phyloP scores from a whole-genome alignment of 768 basidiomycete genomes.

The Suillus spraguei region DNA sequence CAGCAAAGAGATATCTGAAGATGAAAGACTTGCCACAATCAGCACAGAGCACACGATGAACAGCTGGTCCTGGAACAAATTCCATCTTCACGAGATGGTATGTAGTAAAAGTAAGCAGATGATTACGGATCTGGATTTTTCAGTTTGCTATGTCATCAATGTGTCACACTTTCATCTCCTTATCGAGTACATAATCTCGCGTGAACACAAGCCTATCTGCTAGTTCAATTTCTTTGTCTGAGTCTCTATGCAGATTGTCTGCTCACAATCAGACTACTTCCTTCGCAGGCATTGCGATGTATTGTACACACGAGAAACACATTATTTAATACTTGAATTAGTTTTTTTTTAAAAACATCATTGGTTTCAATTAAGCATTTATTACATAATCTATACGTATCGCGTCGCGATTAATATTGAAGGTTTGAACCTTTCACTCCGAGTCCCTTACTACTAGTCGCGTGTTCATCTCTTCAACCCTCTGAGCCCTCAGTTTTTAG shows the following conservation, averaged over 20 bases:
- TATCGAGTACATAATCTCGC: not conserved
- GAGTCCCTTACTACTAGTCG: not conserved
- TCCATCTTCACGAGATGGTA: constrained; percentile 55
- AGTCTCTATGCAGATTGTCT: not conserved
- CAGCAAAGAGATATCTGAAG: constrained; percentile 5
- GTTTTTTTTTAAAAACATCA: not conserved
- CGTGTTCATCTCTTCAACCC: not conserved
- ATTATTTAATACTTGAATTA: not conserved
- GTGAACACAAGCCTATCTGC: not conserved
- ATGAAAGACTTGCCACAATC: constrained; percentile 68
- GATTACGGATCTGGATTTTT: not conserved
- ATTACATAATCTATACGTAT: not conserved
- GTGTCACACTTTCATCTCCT: not conserved
- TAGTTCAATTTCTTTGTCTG: not conserved
- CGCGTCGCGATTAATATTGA: constrained; percentile 7
- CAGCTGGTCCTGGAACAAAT: constrained; percentile 70
- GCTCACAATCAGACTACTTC: not conserved
- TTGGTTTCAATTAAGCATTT: not conserved
- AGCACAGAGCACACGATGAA: constrained; percentile 85
- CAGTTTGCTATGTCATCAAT: not conserved
- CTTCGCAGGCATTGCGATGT: not conserved
- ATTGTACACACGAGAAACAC: not conserved
- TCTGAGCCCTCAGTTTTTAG: not conserved
- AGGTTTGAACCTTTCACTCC: not conserved
- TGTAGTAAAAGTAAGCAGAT: not conserved